These are phyloP conservation scores for Microsporum ferrugineum DNA, from an alignment of 2,329 filamentous ascomycete genomes.

Conservation along the genomic window DNA sequence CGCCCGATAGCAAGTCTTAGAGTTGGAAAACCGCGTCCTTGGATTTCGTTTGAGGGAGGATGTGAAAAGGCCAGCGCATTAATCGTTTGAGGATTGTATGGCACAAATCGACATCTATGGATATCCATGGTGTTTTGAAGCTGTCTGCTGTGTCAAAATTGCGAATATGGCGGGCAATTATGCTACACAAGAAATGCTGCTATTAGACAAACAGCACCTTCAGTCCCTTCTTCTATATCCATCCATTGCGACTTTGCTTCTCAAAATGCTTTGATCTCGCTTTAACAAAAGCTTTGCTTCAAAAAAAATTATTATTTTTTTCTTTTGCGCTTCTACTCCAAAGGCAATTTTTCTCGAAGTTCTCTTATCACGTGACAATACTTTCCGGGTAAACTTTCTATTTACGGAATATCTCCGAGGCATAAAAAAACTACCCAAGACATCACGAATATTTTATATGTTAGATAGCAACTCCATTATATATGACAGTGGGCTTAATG, in stretches of 20 bases:
- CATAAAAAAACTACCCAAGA: not conserved
- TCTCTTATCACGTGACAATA: not conserved
- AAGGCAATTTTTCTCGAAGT: slow-evolving; percentile 4
- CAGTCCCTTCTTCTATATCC: not conserved
- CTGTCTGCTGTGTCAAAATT: not conserved
- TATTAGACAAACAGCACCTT: not conserved
- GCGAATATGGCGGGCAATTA: not conserved
- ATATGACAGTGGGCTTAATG: not conserved
- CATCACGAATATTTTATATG: not conserved
- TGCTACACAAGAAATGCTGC: not conserved
- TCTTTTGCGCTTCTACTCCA: not conserved
- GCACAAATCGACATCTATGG: slow-evolving; percentile 92
- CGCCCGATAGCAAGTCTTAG: slow-evolving; percentile 79
- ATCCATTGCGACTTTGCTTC: not conserved
- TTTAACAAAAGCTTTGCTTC: not conserved
- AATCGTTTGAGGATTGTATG: slow-evolving; percentile 81
- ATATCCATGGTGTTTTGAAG: slow-evolving; percentile 60
- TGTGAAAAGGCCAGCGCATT: slow-evolving; percentile 93
- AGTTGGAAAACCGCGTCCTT: slow-evolving; percentile 43
- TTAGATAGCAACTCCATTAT: not conserved
- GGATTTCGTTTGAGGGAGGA: slow-evolving; percentile 40
- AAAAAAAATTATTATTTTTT: not conserved
- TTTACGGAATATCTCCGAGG: not conserved
- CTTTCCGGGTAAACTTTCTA: not conserved
- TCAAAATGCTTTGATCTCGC: not conserved